phyloP scores from a whole-genome alignment of 202 grass and related monocot species.

The Saccharum hybrid region DNA sequence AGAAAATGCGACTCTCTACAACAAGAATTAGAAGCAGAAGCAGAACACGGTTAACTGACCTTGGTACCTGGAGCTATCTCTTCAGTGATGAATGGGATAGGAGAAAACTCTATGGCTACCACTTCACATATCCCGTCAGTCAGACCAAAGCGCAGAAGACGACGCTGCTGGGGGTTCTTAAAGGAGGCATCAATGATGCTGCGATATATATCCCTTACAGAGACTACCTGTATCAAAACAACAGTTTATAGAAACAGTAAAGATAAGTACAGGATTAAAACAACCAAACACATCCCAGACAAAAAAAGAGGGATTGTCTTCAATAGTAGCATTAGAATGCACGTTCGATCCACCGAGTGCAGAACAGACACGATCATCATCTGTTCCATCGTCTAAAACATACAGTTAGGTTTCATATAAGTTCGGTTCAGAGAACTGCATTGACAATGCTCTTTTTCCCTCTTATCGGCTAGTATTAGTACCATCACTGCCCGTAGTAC shows the following conservation, averaged over 20 bases:
- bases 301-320: background rate
- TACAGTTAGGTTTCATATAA: background rate
- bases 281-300: background rate
- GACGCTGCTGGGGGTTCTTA: conserved; percentile 57
- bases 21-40: conserved; percentile 8
- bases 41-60: conserved; percentile 58
- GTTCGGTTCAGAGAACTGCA: background rate
- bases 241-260: background rate
- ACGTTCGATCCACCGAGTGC: background rate
- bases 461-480: background rate
- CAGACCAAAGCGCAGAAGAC: conserved; percentile 72
- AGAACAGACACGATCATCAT: background rate
- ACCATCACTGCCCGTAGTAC: background rate
- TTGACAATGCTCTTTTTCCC: background rate
- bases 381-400: background rate
- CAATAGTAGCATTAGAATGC: conserved; percentile 13
- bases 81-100: conserved; percentile 67
- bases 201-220: conserved; percentile 76
- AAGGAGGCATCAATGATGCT: conserved; percentile 81
- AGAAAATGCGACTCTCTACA: background rate
- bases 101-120: conserved; percentile 74
- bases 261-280: background rate
- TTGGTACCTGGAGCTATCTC: conserved; percentile 85
- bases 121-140: conserved; percentile 77
- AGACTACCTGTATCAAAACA: conserved; percentile 61